Evolutionary conservation across 257 asterid genomes (phyloP), one percentile per base, ranked within the genome.

Genomic region (Nicotiana tomentosiformis): DNA sequence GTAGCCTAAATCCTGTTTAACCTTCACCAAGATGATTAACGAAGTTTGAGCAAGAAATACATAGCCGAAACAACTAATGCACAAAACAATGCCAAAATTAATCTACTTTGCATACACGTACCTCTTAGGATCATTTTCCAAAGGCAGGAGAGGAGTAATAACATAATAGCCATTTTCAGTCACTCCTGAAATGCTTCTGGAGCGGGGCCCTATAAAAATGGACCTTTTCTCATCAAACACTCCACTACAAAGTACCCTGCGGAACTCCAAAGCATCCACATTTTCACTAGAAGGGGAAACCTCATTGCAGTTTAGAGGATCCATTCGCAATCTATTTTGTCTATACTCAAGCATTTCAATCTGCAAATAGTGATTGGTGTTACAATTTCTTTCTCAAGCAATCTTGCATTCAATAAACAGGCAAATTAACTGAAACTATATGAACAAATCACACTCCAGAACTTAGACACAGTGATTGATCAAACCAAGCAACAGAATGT

Each of bases 141-240:
- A 77, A 0, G 98, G 97, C 61, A 90, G 55, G 83, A 94, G 97
- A 37, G 98, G 99, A 62, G 95, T 91, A 85, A 96, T 91, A 51
- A 94, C 66, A 74, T 90, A 94, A 90, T 94, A 96, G 83, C 99
- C 99, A 82, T 94, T 96, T 86, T 94, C 98, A 61, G 98, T 93
- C 88, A 96, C 98, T 37, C 98, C 98, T 39, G 98, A 96, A 84
- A 96, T 96, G 90, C 97, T 94, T 88, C 98, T 91, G 26, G 99
- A 96, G 74, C 99, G 98, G 1, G 99, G 98, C 37, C 99, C 98
- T 4, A 96, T 84, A 83, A 85, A 92, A 66, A 94, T 87, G 17
- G 99, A 94, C 82, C 87, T 94, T 80, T 89, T 89, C 84, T 94
- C 97, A 82, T 96, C 95, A 82, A 89, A 94, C 60, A 91, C 89